Percentiles rank a stretch among this genome's conserved stretches.
These are phyloP conservation scores for Alternaria atra DNA, from an alignment of 2,329 filamentous ascomycete genomes.

Conservation along the genomic window DNA sequence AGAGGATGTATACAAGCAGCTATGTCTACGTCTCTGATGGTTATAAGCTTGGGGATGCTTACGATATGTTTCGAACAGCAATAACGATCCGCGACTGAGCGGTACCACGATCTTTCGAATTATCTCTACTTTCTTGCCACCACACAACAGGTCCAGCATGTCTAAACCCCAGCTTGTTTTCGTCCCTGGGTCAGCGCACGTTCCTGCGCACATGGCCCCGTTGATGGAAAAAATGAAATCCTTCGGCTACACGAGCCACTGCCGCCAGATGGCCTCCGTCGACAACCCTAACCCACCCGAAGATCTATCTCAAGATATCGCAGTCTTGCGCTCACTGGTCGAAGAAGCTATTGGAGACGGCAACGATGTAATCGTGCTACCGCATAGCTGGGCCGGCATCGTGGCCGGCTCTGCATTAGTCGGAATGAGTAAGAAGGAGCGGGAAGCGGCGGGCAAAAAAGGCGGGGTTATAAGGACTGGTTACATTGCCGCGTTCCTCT, in stretches of 20 bases:
- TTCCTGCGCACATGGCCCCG: background rate
- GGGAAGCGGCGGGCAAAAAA: background rate
- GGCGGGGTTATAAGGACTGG: background rate
- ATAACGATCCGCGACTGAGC: too few relatives aligned
- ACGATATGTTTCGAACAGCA: too few relatives aligned
- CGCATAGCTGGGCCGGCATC: background rate
- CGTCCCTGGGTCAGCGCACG: background rate
- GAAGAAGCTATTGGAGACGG: background rate
- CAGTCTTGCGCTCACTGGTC: background rate
- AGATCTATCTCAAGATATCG: background rate
- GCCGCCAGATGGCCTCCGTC: background rate
- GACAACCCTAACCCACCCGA: background rate
- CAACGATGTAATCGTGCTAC: background rate
- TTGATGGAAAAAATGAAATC: background rate
- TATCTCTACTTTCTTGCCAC: too few relatives aligned
- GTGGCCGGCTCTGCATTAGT: background rate
- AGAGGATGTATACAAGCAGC: too few relatives aligned
- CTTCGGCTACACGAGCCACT: background rate
- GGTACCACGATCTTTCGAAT: too few relatives aligned
- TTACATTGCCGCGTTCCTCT: background rate
- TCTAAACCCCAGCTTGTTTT: background rate
- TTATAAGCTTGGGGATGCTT: too few relatives aligned
- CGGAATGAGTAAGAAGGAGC: background rate
- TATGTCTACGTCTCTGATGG: too few relatives aligned
- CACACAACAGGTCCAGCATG: background rate